Conservation (phyloP, 495 filamentous ascomycete species). For the Talaromyces stipitatus region DNA sequence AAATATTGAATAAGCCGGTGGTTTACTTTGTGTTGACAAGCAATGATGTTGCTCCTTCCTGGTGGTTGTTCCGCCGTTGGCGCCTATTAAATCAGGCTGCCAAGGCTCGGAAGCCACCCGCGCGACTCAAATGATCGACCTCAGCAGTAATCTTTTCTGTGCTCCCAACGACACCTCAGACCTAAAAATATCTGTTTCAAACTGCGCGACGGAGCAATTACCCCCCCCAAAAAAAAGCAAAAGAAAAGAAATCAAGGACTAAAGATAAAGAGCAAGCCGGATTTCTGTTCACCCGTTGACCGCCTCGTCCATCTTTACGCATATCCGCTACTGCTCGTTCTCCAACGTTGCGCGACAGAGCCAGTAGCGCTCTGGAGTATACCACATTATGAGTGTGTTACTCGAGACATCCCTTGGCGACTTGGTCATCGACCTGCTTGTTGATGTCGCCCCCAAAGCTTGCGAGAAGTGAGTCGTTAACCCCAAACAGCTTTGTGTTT, state of each 20-base stretch:
- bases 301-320: not conserved
- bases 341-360: slow-evolving; percentile 1
- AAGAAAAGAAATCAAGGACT: not conserved
- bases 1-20: not conserved
- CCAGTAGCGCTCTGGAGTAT: slow-evolving; percentile 7
- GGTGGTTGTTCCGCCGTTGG: not conserved
- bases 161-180: not conserved
- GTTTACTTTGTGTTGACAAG: not conserved
- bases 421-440: slow-evolving; percentile 84
- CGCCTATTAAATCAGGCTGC: not conserved
- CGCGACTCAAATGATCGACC: not conserved
- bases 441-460: slow-evolving; percentile 77
- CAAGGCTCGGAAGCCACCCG: not conserved
- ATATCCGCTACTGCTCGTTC: not conserved
- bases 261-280: not conserved
- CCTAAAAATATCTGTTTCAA: not conserved
- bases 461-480: slow-evolving; percentile 74
- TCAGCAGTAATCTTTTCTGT: not conserved
- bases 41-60: too few relatives aligned
- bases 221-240: too few relatives aligned
- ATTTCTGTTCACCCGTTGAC: not conserved
- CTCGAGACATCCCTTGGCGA: slow-evolving; percentile 89
- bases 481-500: not conserved
- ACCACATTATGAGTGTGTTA: slow-evolving; percentile 60
- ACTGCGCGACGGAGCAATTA: not conserved